Evolutionary conservation across 108 stramenopile species (phyloP).

Genomic region (Conticribra weissflogii): DNA sequence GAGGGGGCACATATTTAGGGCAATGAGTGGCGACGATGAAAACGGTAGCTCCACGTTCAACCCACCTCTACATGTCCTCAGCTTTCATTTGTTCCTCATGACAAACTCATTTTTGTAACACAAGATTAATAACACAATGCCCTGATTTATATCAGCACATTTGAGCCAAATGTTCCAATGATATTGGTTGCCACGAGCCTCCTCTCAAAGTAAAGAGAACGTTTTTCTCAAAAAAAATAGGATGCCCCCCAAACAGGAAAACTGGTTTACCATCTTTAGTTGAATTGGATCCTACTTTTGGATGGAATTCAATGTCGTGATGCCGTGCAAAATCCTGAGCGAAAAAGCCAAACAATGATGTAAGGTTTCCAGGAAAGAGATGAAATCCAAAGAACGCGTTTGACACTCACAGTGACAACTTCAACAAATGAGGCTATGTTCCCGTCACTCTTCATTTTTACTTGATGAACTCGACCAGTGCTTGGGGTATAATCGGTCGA

Average conservation of each 20-base stretch:
- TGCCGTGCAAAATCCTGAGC: conserved; percentile 70
- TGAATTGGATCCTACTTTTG: conserved; percentile 62
- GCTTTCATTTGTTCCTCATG: not conserved
- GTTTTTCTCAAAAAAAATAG: conserved; percentile 77
- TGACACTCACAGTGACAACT: conserved; percentile 34
- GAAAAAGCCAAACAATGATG: not conserved
- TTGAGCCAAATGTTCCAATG: conserved; percentile 61
- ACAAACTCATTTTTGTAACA: not conserved
- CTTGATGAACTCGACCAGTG: too few species aligned
- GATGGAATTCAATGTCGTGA: conserved; percentile 63
- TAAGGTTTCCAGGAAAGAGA: too few species aligned
- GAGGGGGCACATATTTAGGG: too few species aligned
- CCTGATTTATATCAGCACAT: conserved; percentile 12
- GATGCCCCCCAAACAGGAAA: conserved; percentile 70
- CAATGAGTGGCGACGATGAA: too few species aligned
- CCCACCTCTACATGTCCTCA: too few species aligned
- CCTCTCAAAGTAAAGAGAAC: conserved; percentile 61
- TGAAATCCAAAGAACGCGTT: too few species aligned
- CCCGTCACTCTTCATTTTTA: too few species aligned
- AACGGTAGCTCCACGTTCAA: too few species aligned
- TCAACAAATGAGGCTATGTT: conserved; percentile 35
- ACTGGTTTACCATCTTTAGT: conserved; percentile 78
- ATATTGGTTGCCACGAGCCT: conserved; percentile 61
- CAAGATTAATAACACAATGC: not conserved
- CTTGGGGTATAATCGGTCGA: too few species aligned